Conservation (phyloP, 2,329 filamentous ascomycete genomes). For the Colletotrichum falcatum region DNA sequence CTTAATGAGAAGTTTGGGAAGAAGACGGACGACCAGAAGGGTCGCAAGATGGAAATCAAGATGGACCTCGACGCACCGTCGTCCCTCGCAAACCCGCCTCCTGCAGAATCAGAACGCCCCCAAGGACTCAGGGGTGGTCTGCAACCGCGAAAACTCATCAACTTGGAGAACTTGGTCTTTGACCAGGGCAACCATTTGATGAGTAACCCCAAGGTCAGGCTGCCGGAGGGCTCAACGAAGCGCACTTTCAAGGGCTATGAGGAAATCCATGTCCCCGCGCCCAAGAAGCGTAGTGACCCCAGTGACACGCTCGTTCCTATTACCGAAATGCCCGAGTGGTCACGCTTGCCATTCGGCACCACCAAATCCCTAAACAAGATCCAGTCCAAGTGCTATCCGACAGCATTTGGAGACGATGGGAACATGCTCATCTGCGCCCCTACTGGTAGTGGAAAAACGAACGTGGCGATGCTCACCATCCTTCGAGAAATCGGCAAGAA, state of each 20-base stretch:
- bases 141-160: constrained; percentile 88
- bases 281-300: constrained; percentile 86
- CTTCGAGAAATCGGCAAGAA: constrained; percentile 97
- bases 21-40: constrained; percentile 68
- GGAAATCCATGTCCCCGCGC: constrained; percentile 95
- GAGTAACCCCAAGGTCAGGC: constrained; percentile 96
- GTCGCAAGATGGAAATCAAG: constrained; percentile 85
- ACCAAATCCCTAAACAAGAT: constrained; percentile 93
- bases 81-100: constrained; percentile 61
- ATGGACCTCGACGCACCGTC: constrained; percentile 89
- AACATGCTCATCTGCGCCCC: constrained; percentile 99
- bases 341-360: constrained; percentile 84
- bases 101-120: constrained; percentile 64
- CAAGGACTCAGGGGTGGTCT: constrained; percentile 85
- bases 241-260: constrained; percentile 98
- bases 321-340: constrained; percentile 92
- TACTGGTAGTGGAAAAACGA: constrained; percentile 97
- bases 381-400: constrained; percentile 91
- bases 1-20: constrained; percentile 89
- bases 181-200: constrained; percentile 99
- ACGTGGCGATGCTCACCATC: constrained; percentile 97
- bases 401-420: constrained; percentile 92
- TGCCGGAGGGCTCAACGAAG: constrained; percentile 95
- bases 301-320: constrained; percentile 86
- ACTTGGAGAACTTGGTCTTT: constrained; percentile 95